Conservation (phyloP, 1,139 yeast genomes). For the Suhomyces maxii region DNA sequence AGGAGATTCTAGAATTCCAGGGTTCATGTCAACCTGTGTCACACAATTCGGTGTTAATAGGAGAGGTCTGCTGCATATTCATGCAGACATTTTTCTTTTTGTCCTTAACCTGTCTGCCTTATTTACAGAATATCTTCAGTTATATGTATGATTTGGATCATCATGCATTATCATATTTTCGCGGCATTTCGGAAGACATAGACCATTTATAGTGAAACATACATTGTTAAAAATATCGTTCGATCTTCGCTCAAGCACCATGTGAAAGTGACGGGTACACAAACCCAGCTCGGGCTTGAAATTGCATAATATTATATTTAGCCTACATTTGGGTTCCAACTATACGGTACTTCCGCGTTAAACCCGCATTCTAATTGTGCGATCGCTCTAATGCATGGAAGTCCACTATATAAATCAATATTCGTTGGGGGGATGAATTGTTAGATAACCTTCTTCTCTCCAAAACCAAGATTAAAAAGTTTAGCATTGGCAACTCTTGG, state of each 20-base stretch:
- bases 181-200: background rate
- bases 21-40: background rate
- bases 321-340: too few species aligned
- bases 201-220: background rate
- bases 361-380: too few species aligned
- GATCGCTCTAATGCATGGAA: too few species aligned
- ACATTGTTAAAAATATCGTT: background rate
- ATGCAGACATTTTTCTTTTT: slow-evolving; percentile 4
- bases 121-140: background rate
- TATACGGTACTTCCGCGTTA: too few species aligned
- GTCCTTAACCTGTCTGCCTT: background rate
- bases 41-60: background rate
- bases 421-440: too few species aligned
- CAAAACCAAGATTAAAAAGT: too few species aligned
- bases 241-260: slow-evolving; percentile 2
- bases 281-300: background rate
- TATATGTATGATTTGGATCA: background rate
- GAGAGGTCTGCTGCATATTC: background rate
- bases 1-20: background rate
- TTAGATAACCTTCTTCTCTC: too few species aligned
- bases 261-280: slow-evolving; percentile 1
- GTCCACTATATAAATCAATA: too few species aligned
- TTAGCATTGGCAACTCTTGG: too few species aligned
- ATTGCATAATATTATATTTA: too few species aligned
- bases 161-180: background rate